These are phyloP conservation scores for Limnomonas spitsbergensis DNA, from an alignment of 139 green algal species.

Conservation along the genomic window DNA sequence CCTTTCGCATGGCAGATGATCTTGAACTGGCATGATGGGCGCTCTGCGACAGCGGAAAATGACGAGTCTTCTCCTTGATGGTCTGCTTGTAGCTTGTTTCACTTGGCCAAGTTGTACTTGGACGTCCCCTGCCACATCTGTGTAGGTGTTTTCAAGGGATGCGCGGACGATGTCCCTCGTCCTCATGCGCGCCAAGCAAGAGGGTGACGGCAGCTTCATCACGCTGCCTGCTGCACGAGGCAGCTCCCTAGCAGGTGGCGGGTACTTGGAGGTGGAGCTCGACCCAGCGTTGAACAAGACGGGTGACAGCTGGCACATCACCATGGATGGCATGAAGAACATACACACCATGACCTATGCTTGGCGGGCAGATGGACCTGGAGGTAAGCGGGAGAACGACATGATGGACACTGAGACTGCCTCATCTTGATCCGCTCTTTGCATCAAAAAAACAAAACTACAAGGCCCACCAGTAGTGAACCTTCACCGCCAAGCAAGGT, in stretches of 20 bases:
- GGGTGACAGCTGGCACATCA: slow-evolving; percentile 84
- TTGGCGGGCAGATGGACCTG: neutral
- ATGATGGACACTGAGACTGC: neutral
- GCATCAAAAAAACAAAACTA: too few relatives aligned
- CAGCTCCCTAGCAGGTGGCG: slow-evolving; percentile 32
- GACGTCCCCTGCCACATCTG: too few relatives aligned
- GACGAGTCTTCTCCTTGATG: too few relatives aligned
- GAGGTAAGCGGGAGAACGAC: neutral
- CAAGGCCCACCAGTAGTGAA: too few relatives aligned
- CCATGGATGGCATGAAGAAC: slow-evolving; percentile 36
- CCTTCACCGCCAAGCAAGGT: too few relatives aligned
- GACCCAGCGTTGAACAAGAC: slow-evolving; percentile 67
- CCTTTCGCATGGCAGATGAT: too few relatives aligned
- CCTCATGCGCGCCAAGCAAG: slow-evolving; percentile 64
- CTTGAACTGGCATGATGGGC: too few relatives aligned
- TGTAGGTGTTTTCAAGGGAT: neutral
- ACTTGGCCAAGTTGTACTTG: too few relatives aligned
- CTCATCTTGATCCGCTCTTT: too few relatives aligned
- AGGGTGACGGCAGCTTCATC: slow-evolving; percentile 60
- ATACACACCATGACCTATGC: neutral
- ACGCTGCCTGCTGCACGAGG: too few relatives aligned
- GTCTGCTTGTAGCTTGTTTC: too few relatives aligned
- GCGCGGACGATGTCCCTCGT: slow-evolving; percentile 61
- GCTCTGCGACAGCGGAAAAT: too few relatives aligned
- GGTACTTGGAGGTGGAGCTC: slow-evolving; percentile 71